Evolutionary conservation across 176 grass and related monocot genomes (phyloP).

Genomic region (Paspalum vaginatum): DNA sequence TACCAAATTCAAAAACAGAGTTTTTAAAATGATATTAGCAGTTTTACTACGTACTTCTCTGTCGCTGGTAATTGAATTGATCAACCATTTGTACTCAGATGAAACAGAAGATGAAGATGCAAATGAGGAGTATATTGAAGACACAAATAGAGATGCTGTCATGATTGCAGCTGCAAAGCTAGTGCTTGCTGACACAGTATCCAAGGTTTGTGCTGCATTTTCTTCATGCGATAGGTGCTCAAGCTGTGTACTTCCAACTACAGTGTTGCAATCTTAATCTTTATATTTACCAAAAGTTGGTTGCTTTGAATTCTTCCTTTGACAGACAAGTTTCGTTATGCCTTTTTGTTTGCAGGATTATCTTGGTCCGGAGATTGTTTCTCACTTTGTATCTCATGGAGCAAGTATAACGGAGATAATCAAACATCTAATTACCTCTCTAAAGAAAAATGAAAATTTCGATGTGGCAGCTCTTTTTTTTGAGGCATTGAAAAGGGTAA

Average conservation of each 20-base stretch:
- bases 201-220: constrained; percentile 70
- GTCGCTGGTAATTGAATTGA: constrained; percentile 33
- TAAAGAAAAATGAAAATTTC: constrained; percentile 73
- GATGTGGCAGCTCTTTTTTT: constrained; percentile 75
- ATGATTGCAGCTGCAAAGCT: constrained; percentile 95
- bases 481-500: constrained; percentile 85
- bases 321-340: background rate
- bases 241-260: constrained; percentile 30
- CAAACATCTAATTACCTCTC: constrained; percentile 75
- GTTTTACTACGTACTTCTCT: constrained; percentile 7
- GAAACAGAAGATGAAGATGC: constrained; percentile 99
- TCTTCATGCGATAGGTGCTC: constrained; percentile 23
- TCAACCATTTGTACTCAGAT: constrained; percentile 59
- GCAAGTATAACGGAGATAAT: constrained; percentile 83
- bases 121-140: constrained; percentile 97
- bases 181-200: constrained; percentile 74
- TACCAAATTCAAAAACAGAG: background rate
- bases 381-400: constrained; percentile 81
- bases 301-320: background rate
- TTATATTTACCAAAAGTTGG: background rate
- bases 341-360: constrained; percentile 67
- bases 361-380: constrained; percentile 92
- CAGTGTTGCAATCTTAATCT: constrained; percentile 16
- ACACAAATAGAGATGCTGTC: constrained; percentile 87
- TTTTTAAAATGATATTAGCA: constrained; percentile 31